Evolutionary conservation across 257 asterid species (phyloP).

Genomic region (Solanum phureja): DNA sequence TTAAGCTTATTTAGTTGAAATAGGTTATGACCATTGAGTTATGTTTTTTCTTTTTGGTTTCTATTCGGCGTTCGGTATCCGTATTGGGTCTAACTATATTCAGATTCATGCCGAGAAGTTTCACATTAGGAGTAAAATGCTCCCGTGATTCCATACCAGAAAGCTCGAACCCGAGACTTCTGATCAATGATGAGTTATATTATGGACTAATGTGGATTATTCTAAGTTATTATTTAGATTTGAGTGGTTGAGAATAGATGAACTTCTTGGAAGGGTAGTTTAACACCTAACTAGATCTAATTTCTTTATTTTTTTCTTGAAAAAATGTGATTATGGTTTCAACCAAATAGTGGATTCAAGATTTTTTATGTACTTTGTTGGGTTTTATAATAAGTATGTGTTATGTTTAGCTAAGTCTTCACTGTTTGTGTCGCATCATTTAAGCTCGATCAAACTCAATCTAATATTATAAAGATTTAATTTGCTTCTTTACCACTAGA

Average conservation of each 20-base stretch:
- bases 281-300: neutral
- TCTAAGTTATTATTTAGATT: neutral
- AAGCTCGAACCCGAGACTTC: neutral
- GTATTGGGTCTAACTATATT: neutral
- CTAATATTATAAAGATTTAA: neutral
- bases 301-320: neutral
- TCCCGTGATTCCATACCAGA: neutral
- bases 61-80: rapidly evolving
- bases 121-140: neutral
- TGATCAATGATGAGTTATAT: neutral
- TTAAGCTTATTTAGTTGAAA: neutral
- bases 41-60: neutral
- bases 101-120: neutral
- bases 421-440: neutral
- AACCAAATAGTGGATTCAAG: neutral
- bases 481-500: neutral
- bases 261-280: neutral
- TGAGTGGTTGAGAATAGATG: neutral
- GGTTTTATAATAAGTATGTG: neutral
- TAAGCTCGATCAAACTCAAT: neutral
- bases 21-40: neutral
- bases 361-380: neutral
- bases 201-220: neutral
- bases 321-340: neutral
- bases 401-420: rapidly evolving